A percentile compares a stretch with the other conserved stretches of the same genome.
Evolutionary conservation across 768 basidiomycete species (phyloP).

Genomic region (Wakefieldia striispora): DNA sequence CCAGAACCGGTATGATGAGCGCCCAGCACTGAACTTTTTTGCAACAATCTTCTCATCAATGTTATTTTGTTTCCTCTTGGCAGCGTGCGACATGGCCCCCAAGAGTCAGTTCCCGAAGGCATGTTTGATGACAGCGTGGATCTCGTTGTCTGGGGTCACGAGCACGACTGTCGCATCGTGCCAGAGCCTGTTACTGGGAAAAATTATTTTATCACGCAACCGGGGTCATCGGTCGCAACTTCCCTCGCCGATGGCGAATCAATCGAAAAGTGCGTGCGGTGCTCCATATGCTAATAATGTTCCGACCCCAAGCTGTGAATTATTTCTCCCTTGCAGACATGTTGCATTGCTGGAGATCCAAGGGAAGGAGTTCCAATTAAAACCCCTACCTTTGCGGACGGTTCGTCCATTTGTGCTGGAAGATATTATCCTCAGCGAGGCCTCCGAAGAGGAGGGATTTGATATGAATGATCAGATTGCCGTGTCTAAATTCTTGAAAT

Average conservation of each 20-base stretch:
- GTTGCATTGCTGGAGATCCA: conserved; percentile 88
- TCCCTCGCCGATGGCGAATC: conserved; percentile 93
- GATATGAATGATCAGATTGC: conserved; percentile 80
- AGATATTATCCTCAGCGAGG: conserved; percentile 71
- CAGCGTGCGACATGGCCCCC: conserved; percentile 93
- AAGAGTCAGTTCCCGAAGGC: conserved; percentile 92
- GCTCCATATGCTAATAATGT: neutral
- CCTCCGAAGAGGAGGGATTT: conserved; percentile 72
- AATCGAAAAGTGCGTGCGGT: conserved; percentile 67
- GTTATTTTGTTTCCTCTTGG: neutral
- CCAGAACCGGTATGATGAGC: conserved; percentile 77
- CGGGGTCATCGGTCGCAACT: conserved; percentile 93
- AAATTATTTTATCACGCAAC: conserved; percentile 88
- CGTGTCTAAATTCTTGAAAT: conserved; percentile 77
- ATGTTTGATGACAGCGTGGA: conserved; percentile 96
- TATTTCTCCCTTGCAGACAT: conserved; percentile 54
- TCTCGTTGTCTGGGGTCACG: conserved; percentile 97
- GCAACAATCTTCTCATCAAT: conserved; percentile 9
- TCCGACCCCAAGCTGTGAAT: neutral
- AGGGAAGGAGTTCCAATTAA: conserved; percentile 82
- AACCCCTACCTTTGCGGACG: conserved; percentile 83
- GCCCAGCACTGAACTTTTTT: neutral
- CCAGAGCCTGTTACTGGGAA: conserved; percentile 93
- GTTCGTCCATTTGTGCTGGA: conserved; percentile 94
- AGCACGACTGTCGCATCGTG: conserved; percentile 92